Evolutionary conservation across 2,329 filamentous ascomycete species (phyloP), one percentile per base, ranked within the genome.

Genomic region (Alternaria gansuensis): DNA sequence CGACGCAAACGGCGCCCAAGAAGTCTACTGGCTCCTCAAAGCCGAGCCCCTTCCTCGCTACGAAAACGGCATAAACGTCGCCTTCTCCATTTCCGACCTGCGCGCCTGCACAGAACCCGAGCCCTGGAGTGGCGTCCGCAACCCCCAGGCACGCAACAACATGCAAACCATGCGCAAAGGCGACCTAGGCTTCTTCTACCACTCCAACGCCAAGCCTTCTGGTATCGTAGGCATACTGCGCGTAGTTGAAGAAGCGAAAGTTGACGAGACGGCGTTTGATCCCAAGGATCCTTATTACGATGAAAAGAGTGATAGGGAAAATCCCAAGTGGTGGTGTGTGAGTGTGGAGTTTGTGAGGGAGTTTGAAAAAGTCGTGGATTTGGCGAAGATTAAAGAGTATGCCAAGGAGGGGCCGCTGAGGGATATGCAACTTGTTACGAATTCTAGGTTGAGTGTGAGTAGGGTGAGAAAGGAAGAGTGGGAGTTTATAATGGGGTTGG

Each of bases 151-250:
- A 6, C 87, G 92, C 26, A 98, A 97, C 72, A 92, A 97, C 75
- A 88, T 99, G 80, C 87, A 91, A 29, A 86, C 88, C 8, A 99
- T 99, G 95, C 93, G 91, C 69, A 88, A 88, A 55, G 93, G 93
- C 50, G 95, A 99, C 73, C 83, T 93, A 31, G 93, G 93, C 26
- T 98, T 99, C 80, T 98, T 99, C 81, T 98, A 98, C 75, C 94
- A 97, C 78, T 96, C 91, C 45, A 96, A 95, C 71, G 95, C 91
- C 79, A 96, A 96, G 75, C 86, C 89, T 24, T 93, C 93, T 0
- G 94, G 91, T 2, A 92, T 98, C 46, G 92, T 89, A 1, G 93
- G 93, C 2, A 86, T 89, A 17, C 93, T 97, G 90, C 90, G 95
- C 71, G 90, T 99, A 63, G 93, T 96, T 14, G 84, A 87, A 64